phyloP scores from a whole-genome alignment of 1,284 basidiomycete species.

The Ceratobasidium sp. region DNA sequence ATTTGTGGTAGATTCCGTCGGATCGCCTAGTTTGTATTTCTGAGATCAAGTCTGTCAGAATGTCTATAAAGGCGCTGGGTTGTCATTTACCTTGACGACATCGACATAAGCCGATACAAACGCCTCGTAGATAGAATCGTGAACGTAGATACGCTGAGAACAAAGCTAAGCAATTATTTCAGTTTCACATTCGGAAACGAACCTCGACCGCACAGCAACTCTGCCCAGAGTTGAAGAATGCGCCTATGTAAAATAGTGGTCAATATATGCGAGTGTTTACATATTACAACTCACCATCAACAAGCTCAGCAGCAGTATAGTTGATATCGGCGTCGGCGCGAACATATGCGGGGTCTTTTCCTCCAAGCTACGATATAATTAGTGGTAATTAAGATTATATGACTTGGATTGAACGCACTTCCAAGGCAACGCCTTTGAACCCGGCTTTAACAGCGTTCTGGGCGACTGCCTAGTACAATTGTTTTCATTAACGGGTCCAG shows the following conservation, averaged over 20 bases:
- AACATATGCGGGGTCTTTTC: slow-evolving; percentile 97
- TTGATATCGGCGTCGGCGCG: slow-evolving; percentile 86
- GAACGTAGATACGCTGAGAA: slow-evolving; percentile 92
- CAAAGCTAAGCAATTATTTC: slow-evolving; percentile 49
- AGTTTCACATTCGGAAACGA: slow-evolving; percentile 48
- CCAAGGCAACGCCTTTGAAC: slow-evolving; percentile 86
- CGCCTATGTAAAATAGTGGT: slow-evolving; percentile 63
- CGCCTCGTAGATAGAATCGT: slow-evolving; percentile 82
- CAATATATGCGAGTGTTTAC: not conserved
- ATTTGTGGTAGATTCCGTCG: slow-evolving; percentile 77
- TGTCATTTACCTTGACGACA: slow-evolving; percentile 72
- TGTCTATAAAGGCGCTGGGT: not conserved
- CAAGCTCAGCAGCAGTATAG: slow-evolving; percentile 87
- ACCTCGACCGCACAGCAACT: slow-evolving; percentile 90
- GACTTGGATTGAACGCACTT: slow-evolving; percentile 61
- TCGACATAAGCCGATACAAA: slow-evolving; percentile 86
- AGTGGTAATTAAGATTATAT: not conserved
- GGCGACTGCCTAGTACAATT: slow-evolving; percentile 73
- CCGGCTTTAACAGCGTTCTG: slow-evolving; percentile 68
- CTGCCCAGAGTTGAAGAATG: slow-evolving; percentile 96
- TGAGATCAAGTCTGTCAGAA: slow-evolving; percentile 52
- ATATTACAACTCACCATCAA: slow-evolving; percentile 74
- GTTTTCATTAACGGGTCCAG: slow-evolving; percentile 52
- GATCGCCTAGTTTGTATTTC: slow-evolving; percentile 89
- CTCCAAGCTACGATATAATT: slow-evolving; percentile 77